Evolutionary conservation across 2,329 filamentous ascomycete genomes (phyloP), one percentile per base, ranked within the genome.

Genomic region (Tolypocladium pustulatum): DNA sequence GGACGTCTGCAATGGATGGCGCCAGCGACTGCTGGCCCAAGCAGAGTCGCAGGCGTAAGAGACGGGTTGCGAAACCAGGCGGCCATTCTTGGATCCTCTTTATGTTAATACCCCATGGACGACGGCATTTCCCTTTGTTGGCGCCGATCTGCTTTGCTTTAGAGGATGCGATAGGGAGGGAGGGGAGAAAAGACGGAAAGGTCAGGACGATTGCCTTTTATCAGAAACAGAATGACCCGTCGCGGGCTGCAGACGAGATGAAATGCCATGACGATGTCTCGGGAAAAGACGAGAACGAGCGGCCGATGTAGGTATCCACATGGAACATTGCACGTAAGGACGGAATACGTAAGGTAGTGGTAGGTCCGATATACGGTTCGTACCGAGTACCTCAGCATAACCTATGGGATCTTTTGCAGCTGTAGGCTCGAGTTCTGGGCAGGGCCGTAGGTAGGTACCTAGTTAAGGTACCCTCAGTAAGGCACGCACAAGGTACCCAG

Each of bases 1-100:
- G 72, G 87, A 91, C 69, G 86, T 93, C 1, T 97, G 91, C 74
- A 87, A 92, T 59, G 83, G 84, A 59, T 94, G 92, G 89, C 84
- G 92, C 69, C 85, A 86, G 68, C 83, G 88, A 64, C 75, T 96
- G 54, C 81, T 91, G 61, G 85, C 82, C 17, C 81, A 85, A 68
- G 82, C 80, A n/a, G 81, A 82, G 63, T 72, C 78, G 32, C 74
- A 75, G 61, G 76, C 73, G 38, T 75, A 63, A 65, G 36, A 15
- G 37, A 30, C 27, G 25, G 37, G 30, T 20, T 30, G 20, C 20
- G 49, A 36, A 36, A 10, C 30, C 56, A 36, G 38, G 46, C 34
- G 25, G 17, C 15, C 15, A 30, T 17, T 51, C 8, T 36, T 51
- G 32, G 55, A 36, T 51, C 49, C 20, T 49, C 49, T 54, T 38